Conservation (phyloP, 495 filamentous ascomycete genomes). For the Aspergillus saccharolyticus region DNA sequence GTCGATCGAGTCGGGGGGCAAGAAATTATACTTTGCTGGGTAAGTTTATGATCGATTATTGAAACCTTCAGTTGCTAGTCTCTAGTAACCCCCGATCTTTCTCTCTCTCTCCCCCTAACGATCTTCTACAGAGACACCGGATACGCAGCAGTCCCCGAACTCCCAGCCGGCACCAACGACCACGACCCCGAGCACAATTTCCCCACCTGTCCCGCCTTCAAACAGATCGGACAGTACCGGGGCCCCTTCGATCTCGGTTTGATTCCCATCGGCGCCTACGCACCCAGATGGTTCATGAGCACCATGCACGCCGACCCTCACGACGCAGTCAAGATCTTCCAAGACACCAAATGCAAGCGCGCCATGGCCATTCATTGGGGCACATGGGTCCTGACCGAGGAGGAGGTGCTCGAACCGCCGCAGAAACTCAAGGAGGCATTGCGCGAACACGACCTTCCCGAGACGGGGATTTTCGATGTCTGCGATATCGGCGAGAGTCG, state of each 20-base stretch:
- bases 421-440: conserved; percentile 70
- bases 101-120: conserved; percentile 14
- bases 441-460: conserved; percentile 58
- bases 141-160: conserved; percentile 73
- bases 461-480: conserved; percentile 81
- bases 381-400: conserved; percentile 83
- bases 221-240: conserved; percentile 72
- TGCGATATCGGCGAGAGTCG: conserved; percentile 83
- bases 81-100: too few relatives aligned
- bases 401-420: conserved; percentile 83
- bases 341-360: conserved; percentile 73
- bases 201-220: conserved; percentile 81
- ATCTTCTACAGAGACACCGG: conserved; percentile 55
- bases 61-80: conserved; percentile 2
- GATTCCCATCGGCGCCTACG: conserved; percentile 93
- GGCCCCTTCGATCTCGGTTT: conserved; percentile 91
- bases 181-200: conserved; percentile 65
- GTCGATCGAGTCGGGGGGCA: conserved; percentile 66
- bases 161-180: conserved; percentile 64
- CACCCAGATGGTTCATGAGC: conserved; percentile 69
- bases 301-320: conserved; percentile 84
- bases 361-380: conserved; percentile 95
- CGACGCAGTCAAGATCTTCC: conserved; percentile 86
- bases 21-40: conserved; percentile 44
- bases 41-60: conserved; percentile 16